A percentile compares a stretch with the other conserved stretches of the same genome.
phyloP scores from a whole-genome alignment of 495 filamentous ascomycete species.

The Annulohypoxylon maeteangense region DNA sequence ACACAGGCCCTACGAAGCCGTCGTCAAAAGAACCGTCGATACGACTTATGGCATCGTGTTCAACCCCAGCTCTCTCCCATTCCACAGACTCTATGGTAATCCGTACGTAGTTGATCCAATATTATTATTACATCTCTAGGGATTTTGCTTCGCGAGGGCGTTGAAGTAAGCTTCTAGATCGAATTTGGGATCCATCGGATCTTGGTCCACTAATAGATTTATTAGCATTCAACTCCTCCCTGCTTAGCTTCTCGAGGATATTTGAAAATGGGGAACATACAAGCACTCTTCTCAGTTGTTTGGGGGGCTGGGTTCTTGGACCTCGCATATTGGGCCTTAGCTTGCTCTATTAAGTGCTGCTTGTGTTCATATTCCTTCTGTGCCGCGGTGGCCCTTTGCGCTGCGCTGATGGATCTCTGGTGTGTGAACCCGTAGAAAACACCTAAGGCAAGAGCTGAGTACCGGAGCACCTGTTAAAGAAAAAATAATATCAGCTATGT shows the following conservation, averaged over 20 bases:
- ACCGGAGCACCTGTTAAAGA: constrained; percentile 84
- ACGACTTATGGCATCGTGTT: constrained; percentile 19
- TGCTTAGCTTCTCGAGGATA: not conserved
- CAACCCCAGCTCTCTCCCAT: constrained; percentile 16
- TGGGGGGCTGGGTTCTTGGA: constrained; percentile 74
- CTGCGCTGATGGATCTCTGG: constrained; percentile 77
- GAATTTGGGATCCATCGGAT: constrained; percentile 85
- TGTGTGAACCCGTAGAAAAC: constrained; percentile 93
- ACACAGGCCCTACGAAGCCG: constrained; percentile 43
- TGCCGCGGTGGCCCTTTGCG: constrained; percentile 70
- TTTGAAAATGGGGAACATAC: constrained; percentile 62
- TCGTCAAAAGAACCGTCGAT: constrained; percentile 27
- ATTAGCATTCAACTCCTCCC: constrained; percentile 23
- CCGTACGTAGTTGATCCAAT: constrained; percentile 11
- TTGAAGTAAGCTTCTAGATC: constrained; percentile 88
- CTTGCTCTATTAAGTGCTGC: constrained; percentile 85
- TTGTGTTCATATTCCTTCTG: constrained; percentile 88
- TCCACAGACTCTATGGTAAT: constrained; percentile 19
- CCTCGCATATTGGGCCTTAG: constrained; percentile 89
- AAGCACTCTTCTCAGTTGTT: constrained; percentile 59
- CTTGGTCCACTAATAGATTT: constrained; percentile 73
- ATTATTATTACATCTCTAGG: constrained; percentile 48
- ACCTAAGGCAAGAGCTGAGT: constrained; percentile 86
- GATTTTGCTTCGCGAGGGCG: constrained; percentile 64
- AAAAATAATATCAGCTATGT: constrained; percentile 33